Evolutionary conservation across 257 asterid genomes (phyloP).

Genomic region (Schizonepeta tenuifolia): DNA sequence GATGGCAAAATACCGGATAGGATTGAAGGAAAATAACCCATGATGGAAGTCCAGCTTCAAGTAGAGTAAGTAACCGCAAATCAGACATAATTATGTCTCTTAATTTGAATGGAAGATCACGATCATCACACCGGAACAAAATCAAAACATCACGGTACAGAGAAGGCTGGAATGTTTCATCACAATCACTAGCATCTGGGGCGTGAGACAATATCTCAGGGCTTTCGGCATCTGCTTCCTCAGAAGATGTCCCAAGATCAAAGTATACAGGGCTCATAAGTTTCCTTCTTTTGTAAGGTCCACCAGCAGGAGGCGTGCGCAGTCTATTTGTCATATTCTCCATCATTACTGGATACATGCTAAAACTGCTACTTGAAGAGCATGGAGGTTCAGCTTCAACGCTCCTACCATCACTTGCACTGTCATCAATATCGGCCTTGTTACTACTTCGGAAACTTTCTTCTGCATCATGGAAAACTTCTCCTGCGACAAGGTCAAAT

Average conservation of each 20-base stretch:
- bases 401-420: constrained; percentile 23
- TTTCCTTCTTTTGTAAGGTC: constrained; percentile 77
- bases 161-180: constrained; percentile 57
- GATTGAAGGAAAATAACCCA: constrained; percentile 98
- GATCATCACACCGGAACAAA: constrained; percentile 71
- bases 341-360: constrained; percentile 44
- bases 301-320: constrained; percentile 61
- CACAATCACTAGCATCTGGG: constrained; percentile 50
- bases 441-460: constrained; percentile 49
- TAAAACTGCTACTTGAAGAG: constrained; percentile 50
- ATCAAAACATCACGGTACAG: constrained; percentile 76
- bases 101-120: constrained; percentile 79
- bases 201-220: constrained; percentile 45
- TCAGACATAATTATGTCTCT: constrained; percentile 73
- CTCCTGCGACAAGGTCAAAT: constrained; percentile 58
- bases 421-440: constrained; percentile 37
- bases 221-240: constrained; percentile 43
- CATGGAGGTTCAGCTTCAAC: constrained; percentile 55
- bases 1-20: constrained; percentile 85
- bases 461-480: constrained; percentile 73
- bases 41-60: constrained; percentile 97
- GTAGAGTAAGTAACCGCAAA: constrained; percentile 75
- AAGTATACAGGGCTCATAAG: constrained; percentile 49
- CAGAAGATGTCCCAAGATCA: constrained; percentile 46
- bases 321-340: constrained; percentile 37